These are phyloP conservation scores for Volvox africanus DNA, from an alignment of 139 green algal genomes.

Conservation along the genomic window DNA sequence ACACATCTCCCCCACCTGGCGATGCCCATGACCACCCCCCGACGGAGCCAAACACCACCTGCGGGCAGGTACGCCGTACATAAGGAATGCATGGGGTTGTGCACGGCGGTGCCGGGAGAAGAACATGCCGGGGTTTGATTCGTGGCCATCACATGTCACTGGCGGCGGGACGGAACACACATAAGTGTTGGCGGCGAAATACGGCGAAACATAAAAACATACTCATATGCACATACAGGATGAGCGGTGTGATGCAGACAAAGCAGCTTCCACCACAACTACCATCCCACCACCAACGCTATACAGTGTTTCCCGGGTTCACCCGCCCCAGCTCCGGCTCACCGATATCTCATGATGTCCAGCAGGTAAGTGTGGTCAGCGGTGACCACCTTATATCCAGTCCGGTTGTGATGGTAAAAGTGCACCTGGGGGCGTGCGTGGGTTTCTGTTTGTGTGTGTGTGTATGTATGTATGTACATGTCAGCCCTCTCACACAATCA, in stretches of 20 bases:
- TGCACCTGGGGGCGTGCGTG: conserved; percentile 25
- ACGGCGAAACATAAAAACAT: background rate
- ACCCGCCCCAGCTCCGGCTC: background rate
- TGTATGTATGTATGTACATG: background rate
- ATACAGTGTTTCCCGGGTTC: no score
- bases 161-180: no score
- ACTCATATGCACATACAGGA: background rate
- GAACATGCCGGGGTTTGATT: no score
- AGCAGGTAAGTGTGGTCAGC: background rate
- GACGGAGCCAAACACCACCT: conserved; percentile 59
- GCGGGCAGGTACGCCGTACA: background rate
- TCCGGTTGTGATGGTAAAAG: conserved; percentile 20
- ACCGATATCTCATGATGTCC: conserved; percentile 28
- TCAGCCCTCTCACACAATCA: no score
- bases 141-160: no score
- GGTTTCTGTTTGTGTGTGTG: background rate
- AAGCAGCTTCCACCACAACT: no score
- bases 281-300: no score
- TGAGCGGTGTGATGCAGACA: no score
- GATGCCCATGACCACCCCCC: conserved; percentile 57
- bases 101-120: no score
- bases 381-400: conserved; percentile 17
- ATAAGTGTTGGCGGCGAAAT: no score
- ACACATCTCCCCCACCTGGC: conserved; percentile 46
- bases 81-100: no score